Base-by-base conservation (phyloP, 805 yeast species). In the Starmerella lactis-condensi region DNA sequence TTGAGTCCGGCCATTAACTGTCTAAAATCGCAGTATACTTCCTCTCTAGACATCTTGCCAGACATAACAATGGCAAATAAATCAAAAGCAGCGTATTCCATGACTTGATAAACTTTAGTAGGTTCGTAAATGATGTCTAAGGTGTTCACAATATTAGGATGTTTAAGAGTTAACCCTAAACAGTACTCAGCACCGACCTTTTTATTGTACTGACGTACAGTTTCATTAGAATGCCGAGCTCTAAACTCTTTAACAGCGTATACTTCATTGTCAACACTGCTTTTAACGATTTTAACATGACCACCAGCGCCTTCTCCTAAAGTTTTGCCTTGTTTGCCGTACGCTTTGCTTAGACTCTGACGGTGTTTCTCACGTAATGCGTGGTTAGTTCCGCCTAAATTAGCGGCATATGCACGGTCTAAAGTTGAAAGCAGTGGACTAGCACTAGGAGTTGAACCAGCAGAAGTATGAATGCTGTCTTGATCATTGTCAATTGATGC, bases 251-350 rank as follows among this genome's bases (percentile, higher is more conserved):
- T 83, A 16, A 83, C 93, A 0, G 95, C 95, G 60, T 79, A 82
- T 2, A 77, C 66, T 44, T 70, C 65, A 19, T 60, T 57, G 54
- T 82, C 94, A 2, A 65, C 53, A 4, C 66, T 54, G 42, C 93
- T 57, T 31, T 63, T 72, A 28, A 79, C 74, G 29, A 82, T 60
- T 45, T 72, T 70, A 21, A 83, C 95, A 11, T 75, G 66, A 4
- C 95, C 95, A 30, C 95, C 95, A 2, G 94, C 94, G 32, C 95
- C 95, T 14, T 89, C 89, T 33, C 94, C 95, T 29, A 83, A 61
- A 36, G 69, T 76, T 39, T 81, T 85, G 32, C 93, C 93, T 33
- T 75, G 72, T 50, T 73, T 76, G 31, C 75, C 68, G 52, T 81
- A 82, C 42, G 82, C 60, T 47, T 75, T 79, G 24, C 75, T 68